Base-by-base conservation (phyloP, 192 early-diverging fungal species). In the Geranomyces michiganensis region DNA sequence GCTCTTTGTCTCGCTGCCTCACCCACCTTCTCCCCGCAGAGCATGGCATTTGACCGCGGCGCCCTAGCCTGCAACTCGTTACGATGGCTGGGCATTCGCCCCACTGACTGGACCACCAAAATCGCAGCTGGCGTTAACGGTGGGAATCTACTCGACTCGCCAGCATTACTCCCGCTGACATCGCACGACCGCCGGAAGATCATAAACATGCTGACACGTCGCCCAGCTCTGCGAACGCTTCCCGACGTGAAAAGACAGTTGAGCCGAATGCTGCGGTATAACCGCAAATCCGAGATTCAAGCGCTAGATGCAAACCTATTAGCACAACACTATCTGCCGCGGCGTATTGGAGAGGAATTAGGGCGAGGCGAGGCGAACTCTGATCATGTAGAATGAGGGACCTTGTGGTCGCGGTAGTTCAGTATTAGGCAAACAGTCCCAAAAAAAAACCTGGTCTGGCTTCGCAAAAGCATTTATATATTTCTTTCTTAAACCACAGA, bases 401-500 rank as follows among this genome's bases (percentile, higher is more conserved):
- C n/a, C n/a, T n/a, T n/a, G n/a, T n/a, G n/a, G n/a, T n/a, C n/a
- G n/a, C n/a, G n/a, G n/a, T n/a, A n/a, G n/a, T n/a, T n/a, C n/a
- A n/a, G n/a, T n/a, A n/a, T n/a, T n/a, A n/a, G n/a, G n/a, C n/a
- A n/a, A n/a, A n/a, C n/a, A n/a, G n/a, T n/a, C n/a, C 36, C 36
- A 41, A 41, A 41, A 41, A 10, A 41, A 7, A 41, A 3, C 5
- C 36, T 7, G 3, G 10, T 41, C 10, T 41, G 36, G 36, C 36
- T 41, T 41, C 36, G 36, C 10, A 10, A 41, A 41, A 41, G 36
- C 51, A 53, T 24, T 53, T 53, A 47, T 26, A 53, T 26, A 8
- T 15, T n/a, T 53, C 4, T 3, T 15, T 6, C 3, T 15, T 87
- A 95, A 45, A 93, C 91, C 67, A 97, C 86, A 19, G 78, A 81